Evolutionary conservation across 805 yeast species (phyloP).

Genomic region (Candida anglica): DNA sequence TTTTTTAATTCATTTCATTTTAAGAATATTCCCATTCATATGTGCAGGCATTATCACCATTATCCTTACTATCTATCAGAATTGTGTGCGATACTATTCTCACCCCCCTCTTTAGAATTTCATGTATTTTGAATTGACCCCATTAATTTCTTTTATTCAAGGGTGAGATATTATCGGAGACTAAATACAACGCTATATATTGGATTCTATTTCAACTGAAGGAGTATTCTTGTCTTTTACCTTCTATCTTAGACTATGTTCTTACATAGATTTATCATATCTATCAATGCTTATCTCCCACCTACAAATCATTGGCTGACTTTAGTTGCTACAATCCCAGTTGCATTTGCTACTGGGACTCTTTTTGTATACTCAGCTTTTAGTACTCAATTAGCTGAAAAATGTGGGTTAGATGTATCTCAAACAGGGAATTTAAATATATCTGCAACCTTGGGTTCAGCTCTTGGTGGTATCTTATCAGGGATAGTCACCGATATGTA

Average conservation of each 20-base stretch:
- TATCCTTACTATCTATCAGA: no score
- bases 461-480: conserved; percentile 28
- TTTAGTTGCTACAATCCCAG: conserved; percentile 24
- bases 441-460: conserved; percentile 26
- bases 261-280: conserved; percentile 10
- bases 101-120: no score
- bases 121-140: no score
- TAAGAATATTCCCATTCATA: no score
- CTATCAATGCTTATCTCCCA: conserved; percentile 18
- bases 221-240: neutral
- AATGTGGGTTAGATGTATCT: conserved; percentile 23
- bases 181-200: no score
- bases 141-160: no score
- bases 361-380: conserved; percentile 31
- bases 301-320: conserved; percentile 23
- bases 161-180: no score
- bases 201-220: no score
- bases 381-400: conserved; percentile 27
- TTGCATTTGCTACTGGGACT: conserved; percentile 30
- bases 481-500: conserved; percentile 30
- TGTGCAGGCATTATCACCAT: no score
- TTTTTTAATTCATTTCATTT: no score
- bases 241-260: conserved; percentile 7
- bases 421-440: conserved; percentile 28
- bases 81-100: no score